phyloP scores from a whole-genome alignment of 116 monocot genomes.

The Zostera marina region DNA sequence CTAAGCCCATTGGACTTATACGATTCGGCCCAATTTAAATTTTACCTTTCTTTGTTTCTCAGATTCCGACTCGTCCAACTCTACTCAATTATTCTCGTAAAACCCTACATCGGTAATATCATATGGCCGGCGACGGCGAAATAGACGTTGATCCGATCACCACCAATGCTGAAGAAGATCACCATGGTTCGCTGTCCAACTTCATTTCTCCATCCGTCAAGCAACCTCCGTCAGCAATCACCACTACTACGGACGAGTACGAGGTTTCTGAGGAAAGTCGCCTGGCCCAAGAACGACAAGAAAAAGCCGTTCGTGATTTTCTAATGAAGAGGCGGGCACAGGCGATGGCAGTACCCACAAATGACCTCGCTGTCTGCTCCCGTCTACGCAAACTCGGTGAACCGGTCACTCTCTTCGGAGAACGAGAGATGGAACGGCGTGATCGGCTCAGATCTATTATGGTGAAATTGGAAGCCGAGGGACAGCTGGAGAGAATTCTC shows the following conservation, averaged over 20 bases:
- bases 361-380: slow-evolving; percentile 72
- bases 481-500: slow-evolving; percentile 52
- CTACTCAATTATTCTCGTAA: too few relatives aligned
- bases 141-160: too few relatives aligned
- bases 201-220: too few relatives aligned
- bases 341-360: slow-evolving; percentile 97
- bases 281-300: slow-evolving; percentile 76
- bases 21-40: too few relatives aligned
- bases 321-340: slow-evolving; percentile 66
- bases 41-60: too few relatives aligned
- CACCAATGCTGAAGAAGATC: too few relatives aligned
- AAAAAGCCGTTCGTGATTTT: slow-evolving; percentile 69
- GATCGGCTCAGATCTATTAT: slow-evolving; percentile 78
- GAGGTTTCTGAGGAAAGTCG: slow-evolving; percentile 65
- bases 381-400: slow-evolving; percentile 85
- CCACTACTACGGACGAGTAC: not conserved
- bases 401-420: slow-evolving; percentile 93
- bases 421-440: slow-evolving; percentile 98
- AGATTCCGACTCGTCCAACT: too few relatives aligned
- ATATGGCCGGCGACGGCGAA: too few relatives aligned
- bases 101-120: too few relatives aligned
- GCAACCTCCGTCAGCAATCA: too few relatives aligned
- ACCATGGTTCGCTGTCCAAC: too few relatives aligned
- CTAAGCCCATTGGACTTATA: too few relatives aligned
- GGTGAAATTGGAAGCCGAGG: slow-evolving; percentile 67